Percentiles rank a stretch among this genome's conserved stretches.
Conservation (phyloP, 202 grass and related monocot genomes). For the Setaria viridis region DNA sequence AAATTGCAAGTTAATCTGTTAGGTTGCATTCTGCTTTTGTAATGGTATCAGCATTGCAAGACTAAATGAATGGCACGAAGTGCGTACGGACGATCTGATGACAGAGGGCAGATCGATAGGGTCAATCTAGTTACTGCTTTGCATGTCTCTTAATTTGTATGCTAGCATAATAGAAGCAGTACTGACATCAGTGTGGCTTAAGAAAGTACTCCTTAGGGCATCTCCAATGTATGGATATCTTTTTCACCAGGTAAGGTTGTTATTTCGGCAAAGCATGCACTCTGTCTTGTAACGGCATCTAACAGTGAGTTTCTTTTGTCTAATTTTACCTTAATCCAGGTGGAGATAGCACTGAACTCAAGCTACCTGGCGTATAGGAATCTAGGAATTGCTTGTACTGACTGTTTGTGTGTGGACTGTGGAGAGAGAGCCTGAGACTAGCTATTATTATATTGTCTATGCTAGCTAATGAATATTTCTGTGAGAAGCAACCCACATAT, state of each 20-base stretch:
- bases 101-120: not conserved
- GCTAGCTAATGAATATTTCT: not conserved
- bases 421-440: not conserved
- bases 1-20: slow-evolving; percentile 5
- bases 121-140: not conserved
- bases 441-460: not conserved
- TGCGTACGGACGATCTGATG: not conserved
- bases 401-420: not conserved
- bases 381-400: slow-evolving; percentile 16
- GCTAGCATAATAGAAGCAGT: not conserved
- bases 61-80: not conserved
- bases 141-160: not conserved
- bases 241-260: not conserved
- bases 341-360: slow-evolving; percentile 11
- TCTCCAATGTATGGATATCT: not conserved
- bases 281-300: slow-evolving; percentile 27
- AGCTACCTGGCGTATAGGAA: slow-evolving; percentile 6
- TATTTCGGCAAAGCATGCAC: not conserved
- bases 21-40: not conserved
- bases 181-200: slow-evolving; percentile 5
- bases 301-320: not conserved
- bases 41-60: not conserved
- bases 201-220: slow-evolving; percentile 5
- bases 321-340: slow-evolving; percentile 17
- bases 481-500: not conserved